Evolutionary conservation across 2,329 filamentous ascomycete species (phyloP).

Genomic region (Aquanectria penicillioides): DNA sequence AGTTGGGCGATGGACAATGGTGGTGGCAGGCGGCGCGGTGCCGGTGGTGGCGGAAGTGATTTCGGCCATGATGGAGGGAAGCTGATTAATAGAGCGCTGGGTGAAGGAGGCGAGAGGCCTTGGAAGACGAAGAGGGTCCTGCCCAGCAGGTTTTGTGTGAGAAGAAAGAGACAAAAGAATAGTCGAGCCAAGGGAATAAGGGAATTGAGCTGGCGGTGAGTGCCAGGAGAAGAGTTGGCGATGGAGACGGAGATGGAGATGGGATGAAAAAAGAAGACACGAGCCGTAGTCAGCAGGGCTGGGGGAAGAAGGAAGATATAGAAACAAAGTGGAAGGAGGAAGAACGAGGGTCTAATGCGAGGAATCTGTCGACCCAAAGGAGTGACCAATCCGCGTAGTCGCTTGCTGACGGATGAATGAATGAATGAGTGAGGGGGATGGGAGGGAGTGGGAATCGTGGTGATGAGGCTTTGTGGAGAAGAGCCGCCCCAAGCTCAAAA

Average conservation of each 20-base stretch:
- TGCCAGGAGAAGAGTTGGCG: not conserved
- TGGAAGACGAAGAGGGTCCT: constrained; percentile 23
- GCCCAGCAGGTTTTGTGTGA: constrained; percentile 35
- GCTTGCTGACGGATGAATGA: constrained; percentile 15
- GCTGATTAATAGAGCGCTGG: not conserved
- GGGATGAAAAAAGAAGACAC: constrained; percentile 21
- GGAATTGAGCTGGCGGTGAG: not conserved
- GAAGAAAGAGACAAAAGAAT: not conserved
- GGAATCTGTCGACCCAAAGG: not conserved
- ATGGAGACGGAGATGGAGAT: constrained; percentile 9
- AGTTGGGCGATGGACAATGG: constrained; percentile 15
- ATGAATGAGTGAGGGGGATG: not conserved
- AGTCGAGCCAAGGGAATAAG: not conserved
- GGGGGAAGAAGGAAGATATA: constrained; percentile 19
- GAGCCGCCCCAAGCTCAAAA: not conserved
- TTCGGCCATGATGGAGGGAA: constrained; percentile 35
- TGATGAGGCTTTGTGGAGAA: constrained; percentile 18
- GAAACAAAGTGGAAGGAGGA: constrained; percentile 16
- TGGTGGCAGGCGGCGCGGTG: constrained; percentile 5
- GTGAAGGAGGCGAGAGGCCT: too few species aligned
- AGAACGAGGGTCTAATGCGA: constrained; percentile 8
- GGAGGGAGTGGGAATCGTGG: too few species aligned
- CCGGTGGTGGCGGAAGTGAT: constrained; percentile 23
- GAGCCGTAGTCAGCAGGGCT: constrained; percentile 14
- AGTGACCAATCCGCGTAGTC: constrained; percentile 9